phyloP scores from a whole-genome alignment of 2,329 filamentous ascomycete species.

The Berkeleyomyces basicola region DNA sequence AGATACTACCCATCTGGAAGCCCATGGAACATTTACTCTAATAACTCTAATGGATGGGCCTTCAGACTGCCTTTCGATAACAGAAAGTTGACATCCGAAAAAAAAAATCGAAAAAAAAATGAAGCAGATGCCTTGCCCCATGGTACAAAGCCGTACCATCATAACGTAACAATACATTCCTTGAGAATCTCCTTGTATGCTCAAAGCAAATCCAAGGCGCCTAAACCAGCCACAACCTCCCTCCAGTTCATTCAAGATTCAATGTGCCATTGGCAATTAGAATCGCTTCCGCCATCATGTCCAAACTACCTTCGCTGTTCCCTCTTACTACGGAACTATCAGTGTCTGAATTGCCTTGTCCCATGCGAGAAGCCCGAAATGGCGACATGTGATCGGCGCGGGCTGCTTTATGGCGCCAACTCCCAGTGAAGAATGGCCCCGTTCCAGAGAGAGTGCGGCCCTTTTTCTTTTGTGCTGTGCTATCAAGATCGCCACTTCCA shows the following conservation, averaged over 20 bases:
- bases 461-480: background rate
- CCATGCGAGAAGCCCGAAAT: conserved; percentile 11
- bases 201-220: background rate
- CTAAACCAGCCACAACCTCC: background rate
- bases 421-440: conserved; percentile 11
- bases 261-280: conserved; percentile 5
- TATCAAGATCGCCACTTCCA: background rate
- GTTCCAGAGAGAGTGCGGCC: conserved; percentile 8
- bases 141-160: background rate
- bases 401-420: conserved; percentile 12
- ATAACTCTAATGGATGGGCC: conserved; percentile 3
- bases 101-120: background rate
- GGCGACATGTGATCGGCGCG: conserved; percentile 8
- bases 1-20: background rate
- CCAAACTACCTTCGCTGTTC: conserved; percentile 8
- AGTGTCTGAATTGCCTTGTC: background rate
- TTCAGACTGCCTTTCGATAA: background rate
- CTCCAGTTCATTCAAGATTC: background rate
- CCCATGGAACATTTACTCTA: background rate
- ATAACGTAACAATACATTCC: conserved; percentile 1
- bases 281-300: conserved; percentile 7
- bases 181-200: background rate
- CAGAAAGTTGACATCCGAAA: background rate
- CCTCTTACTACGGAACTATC: background rate
- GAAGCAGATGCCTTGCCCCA: background rate